Base-by-base conservation (phyloP, 305 asterid genomes). In the Striga hermonthica region DNA sequence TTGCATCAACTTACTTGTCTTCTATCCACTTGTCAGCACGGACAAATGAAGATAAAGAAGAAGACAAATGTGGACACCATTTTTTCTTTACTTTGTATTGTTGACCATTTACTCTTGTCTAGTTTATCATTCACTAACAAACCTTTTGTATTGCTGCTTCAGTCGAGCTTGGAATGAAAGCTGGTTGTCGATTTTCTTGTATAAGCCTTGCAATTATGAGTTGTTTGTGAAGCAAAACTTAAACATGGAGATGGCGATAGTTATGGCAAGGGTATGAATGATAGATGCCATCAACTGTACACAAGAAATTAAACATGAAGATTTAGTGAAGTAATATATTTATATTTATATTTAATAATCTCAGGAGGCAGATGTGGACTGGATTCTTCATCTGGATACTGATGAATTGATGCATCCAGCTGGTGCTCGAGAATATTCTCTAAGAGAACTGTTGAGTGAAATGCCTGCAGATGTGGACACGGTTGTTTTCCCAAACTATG, bases 231-330 rank as follows among this genome's bases (percentile, higher is more conserved):
- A 86, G 79, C 98, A 91, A 76, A 78, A 89, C 55, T 81, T 91
- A 22, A 91, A 91, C 82, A 91, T 89, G 98, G 98, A 91, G 81
- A 87, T 82, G 95, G 96, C 98, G 12, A 86, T 89, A 56, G 85
- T 82, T 66, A 86, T 91, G 96, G 98, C 98, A 66, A 84, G 90
- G 91, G 98, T 91, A 88, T 69, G 85, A 56, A 52, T 65, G n/a
- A 49, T 52, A 43, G 64, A 39, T 59, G n/a, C n/a, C n/a, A n/a
- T n/a, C n/a, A n/a, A n/a, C n/a, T 50, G 11, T 52, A 45, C 43
- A 53, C 54, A 48, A 48, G 44, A 68, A 57, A 37, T 56, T 58
- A 28, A 55, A 13, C 59, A 44, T 40, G 35, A 53, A 60, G 37
- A 71, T 16, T 53, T 56, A 8, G 64, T 69, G n/a, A 78, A n/a